phyloP scores from a whole-genome alignment of 2,329 filamentous ascomycete genomes.

The Orbilia javanica region DNA sequence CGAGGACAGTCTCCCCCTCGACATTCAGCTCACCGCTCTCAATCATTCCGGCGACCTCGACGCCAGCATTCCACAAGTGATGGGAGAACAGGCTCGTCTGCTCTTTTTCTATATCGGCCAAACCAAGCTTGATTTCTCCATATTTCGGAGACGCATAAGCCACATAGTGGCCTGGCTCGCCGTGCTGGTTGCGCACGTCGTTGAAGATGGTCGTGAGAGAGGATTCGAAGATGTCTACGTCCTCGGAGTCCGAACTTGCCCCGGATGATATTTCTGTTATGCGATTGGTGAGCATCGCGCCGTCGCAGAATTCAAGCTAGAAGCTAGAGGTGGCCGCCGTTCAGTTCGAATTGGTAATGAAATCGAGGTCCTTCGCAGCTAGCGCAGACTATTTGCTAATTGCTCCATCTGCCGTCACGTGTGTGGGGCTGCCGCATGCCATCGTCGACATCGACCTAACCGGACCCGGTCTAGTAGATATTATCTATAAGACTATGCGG shows the following conservation, averaged over 20 bases:
- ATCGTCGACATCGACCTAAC: neutral
- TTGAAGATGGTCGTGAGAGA: constrained; percentile 61
- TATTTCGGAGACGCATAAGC: constrained; percentile 61
- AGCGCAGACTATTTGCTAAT: constrained; percentile 18
- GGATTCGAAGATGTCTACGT: constrained; percentile 60
- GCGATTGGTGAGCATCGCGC: constrained; percentile 40
- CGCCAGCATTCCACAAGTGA: constrained; percentile 76
- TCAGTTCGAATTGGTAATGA: neutral
- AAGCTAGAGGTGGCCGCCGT: neutral
- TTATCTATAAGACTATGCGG: neutral
- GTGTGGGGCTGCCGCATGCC: constrained; percentile 11
- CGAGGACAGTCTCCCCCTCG: constrained; percentile 70
- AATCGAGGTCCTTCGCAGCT: neutral
- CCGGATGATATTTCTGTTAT: constrained; percentile 27
- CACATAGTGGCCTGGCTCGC: constrained; percentile 62
- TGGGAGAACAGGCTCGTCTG: constrained; percentile 74
- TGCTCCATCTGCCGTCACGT: neutral
- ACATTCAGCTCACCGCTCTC: constrained; percentile 67
- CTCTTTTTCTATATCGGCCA: constrained; percentile 61
- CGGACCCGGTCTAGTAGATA: neutral
- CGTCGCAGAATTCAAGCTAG: neutral
- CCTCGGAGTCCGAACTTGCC: neutral
- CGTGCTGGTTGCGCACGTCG: constrained; percentile 62
- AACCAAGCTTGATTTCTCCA: constrained; percentile 61
- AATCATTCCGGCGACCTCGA: constrained; percentile 61